phyloP scores from a whole-genome alignment of 768 basidiomycete species.

The Rhizopogon vesiculosus region DNA sequence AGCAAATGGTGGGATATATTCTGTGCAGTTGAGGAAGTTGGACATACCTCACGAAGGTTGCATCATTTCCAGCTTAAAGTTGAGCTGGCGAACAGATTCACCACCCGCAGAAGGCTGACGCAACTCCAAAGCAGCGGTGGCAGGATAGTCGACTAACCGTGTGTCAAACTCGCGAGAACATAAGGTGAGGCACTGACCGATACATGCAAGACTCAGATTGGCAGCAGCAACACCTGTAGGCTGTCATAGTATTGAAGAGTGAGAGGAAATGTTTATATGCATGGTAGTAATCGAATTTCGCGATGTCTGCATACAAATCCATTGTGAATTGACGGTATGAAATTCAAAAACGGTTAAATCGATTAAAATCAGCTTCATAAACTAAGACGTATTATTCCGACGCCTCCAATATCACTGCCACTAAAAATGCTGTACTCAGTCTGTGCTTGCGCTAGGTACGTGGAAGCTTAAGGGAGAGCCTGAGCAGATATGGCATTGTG shows the following conservation, averaged over 20 bases:
- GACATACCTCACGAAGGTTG: conserved; percentile 39
- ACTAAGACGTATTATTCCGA: conserved; percentile 52
- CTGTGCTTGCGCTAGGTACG: conserved; percentile 49
- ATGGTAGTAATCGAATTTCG: conserved; percentile 46
- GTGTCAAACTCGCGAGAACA: not conserved
- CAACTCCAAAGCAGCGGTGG: conserved; percentile 54
- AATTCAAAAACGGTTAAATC: conserved; percentile 38
- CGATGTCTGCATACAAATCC: conserved; percentile 44
- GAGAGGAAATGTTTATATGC: conserved; percentile 79
- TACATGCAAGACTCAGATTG: conserved; percentile 49
- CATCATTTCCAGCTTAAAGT: conserved; percentile 63
- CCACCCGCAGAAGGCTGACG: conserved; percentile 41
- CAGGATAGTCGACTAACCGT: conserved; percentile 54
- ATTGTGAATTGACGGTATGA: conserved; percentile 55
- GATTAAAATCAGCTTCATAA: not conserved
- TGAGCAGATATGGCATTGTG: conserved; percentile 55
- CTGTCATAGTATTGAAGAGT: conserved; percentile 81
- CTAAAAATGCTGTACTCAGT: conserved; percentile 66
- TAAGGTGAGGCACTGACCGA: conserved; percentile 36
- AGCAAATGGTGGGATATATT: conserved; percentile 49
- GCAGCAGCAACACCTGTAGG: conserved; percentile 42
- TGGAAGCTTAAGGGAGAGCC: conserved; percentile 33
- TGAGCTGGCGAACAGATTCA: conserved; percentile 53
- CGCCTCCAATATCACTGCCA: conserved; percentile 43
- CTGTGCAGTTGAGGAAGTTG: conserved; percentile 37